Evolutionary conservation across 208 protist genomes (phyloP), one percentile per base, ranked within the genome.

Genomic region (Trypanosoma rangeli): DNA sequence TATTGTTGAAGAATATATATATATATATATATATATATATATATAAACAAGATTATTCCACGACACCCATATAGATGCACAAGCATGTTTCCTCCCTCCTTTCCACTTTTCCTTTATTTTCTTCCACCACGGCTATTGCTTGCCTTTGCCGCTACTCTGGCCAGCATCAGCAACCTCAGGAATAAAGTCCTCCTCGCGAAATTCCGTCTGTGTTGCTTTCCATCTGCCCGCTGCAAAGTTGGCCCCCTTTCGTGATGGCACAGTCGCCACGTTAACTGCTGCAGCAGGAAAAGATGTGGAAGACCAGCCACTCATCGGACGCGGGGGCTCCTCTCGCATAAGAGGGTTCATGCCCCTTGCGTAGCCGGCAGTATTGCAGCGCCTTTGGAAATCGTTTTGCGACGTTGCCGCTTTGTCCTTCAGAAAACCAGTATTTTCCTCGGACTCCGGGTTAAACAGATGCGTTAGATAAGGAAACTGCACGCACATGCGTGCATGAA

Each of bases 381-480:
- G 58, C 62, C 16, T 54, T 48, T 37, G n/a, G 24, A 4, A 29
- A 15, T 24, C 16, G 48, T 55, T 33, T 64, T 61, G 56, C 24
- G 68, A 33, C n/a, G 53, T 62, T 33, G 54, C 46, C 10, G 53
- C 24, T 50, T 46, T n/a, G 22, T 64, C 20, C 29, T 76, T 78
- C 39, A 91, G 83, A 4, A 90, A 73, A 20, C 77, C 68, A 26
- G 83, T 80, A 35, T 92, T 78, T 54, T 85, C 85, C 52, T 91
- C 84, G 28, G 76, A 68, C 42, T 87, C 80, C 28, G 85, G 82
- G 57, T 82, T 84, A 52, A 94, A 79, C 10, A 94, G 76, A 64
- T 90, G 86, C 15, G 79, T 84, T 12, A 94, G 74, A 63, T 90
- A 94, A 1, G 89, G 89, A 63, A 94, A 92, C 75, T 94, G 89